Conservation (phyloP, 352 stramenopile species). For the Globisporangium echinulatum region DNA sequence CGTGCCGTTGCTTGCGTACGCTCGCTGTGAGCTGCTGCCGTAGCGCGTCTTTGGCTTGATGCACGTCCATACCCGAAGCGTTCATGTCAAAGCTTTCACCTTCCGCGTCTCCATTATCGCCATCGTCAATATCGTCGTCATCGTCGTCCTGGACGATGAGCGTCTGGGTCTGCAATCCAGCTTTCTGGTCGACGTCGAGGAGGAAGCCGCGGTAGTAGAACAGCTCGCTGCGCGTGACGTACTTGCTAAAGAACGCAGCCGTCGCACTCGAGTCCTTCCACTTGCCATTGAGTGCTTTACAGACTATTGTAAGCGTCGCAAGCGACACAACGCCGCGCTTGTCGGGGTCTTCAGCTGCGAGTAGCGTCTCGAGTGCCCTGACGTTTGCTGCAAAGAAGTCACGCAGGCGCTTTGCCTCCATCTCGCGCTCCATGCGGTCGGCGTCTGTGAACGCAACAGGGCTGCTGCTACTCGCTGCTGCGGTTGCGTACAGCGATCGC, state of each 20-base stretch:
- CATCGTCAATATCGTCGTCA: slow-evolving; percentile 4
- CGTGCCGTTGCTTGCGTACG: slow-evolving; percentile 29
- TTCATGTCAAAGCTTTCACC: background rate
- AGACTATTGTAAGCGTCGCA: slow-evolving; percentile 34
- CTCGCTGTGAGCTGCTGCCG: slow-evolving; percentile 47
- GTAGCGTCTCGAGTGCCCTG: slow-evolving; percentile 26
- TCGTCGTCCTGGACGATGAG: slow-evolving; percentile 60
- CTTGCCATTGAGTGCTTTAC: slow-evolving; percentile 26
- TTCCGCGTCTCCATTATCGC: slow-evolving; percentile 1
- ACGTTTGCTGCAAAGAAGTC: slow-evolving; percentile 42
- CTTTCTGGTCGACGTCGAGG: slow-evolving; percentile 50
- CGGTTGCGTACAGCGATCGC: slow-evolving; percentile 5
- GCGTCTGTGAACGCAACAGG: slow-evolving; percentile 3
- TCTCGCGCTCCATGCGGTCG: slow-evolving; percentile 13
- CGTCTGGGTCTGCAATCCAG: slow-evolving; percentile 38
- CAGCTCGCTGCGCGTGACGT: slow-evolving; percentile 36
- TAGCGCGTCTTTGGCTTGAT: slow-evolving; percentile 42
- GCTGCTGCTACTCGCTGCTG: background rate
- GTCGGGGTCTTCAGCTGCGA: slow-evolving; percentile 36
- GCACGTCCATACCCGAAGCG: slow-evolving; percentile 18
- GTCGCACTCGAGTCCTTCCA: slow-evolving; percentile 32
- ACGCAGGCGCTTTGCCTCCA: slow-evolving; percentile 33
- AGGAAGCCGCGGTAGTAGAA: slow-evolving; percentile 71
- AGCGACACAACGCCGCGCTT: slow-evolving; percentile 43
- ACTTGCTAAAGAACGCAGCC: slow-evolving; percentile 33